Percentiles rank a stretch among this genome's conserved stretches.
Conservation (phyloP, 2,329 filamentous ascomycete genomes). For the Byssothecium circinans region DNA sequence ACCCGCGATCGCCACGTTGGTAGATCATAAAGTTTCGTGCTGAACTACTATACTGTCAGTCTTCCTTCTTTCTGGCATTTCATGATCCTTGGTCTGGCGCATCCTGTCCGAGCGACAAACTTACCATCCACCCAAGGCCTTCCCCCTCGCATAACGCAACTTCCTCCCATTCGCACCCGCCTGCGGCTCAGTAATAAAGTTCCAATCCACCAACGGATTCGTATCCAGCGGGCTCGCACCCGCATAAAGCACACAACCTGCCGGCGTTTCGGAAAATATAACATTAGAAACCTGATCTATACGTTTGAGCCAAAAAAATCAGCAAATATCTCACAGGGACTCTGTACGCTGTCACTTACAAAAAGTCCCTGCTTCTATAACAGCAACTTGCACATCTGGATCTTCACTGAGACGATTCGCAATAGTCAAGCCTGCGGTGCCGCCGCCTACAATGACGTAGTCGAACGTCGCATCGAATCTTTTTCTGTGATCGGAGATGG, state of each 20-base stretch:
- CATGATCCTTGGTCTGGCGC: too few relatives aligned
- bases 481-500: slow-evolving; percentile 1
- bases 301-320: too few relatives aligned
- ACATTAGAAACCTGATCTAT: slow-evolving; percentile 31
- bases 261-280: slow-evolving; percentile 18
- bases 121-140: slow-evolving; percentile 31
- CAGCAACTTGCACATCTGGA: slow-evolving; percentile 25
- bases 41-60: slow-evolving; percentile 10
- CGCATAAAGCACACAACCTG: slow-evolving; percentile 21
- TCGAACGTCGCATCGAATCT: slow-evolving; percentile 8
- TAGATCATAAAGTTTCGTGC: slow-evolving; percentile 28
- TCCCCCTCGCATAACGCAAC: slow-evolving; percentile 34
- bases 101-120: too few relatives aligned
- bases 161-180: slow-evolving; percentile 15
- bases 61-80: too few relatives aligned
- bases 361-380: slow-evolving; percentile 33
- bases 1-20: slow-evolving; percentile 18
- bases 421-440: slow-evolving; percentile 19
- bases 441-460: slow-evolving; percentile 23
- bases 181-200: slow-evolving; percentile 32
- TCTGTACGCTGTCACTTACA: too few relatives aligned
- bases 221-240: slow-evolving; percentile 21
- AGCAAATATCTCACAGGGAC: too few relatives aligned
- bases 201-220: slow-evolving; percentile 33
- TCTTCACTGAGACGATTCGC: slow-evolving; percentile 20